phyloP scores from a whole-genome alignment of 2,329 filamentous ascomycete species.

The Colletotrichum tofieldiae region DNA sequence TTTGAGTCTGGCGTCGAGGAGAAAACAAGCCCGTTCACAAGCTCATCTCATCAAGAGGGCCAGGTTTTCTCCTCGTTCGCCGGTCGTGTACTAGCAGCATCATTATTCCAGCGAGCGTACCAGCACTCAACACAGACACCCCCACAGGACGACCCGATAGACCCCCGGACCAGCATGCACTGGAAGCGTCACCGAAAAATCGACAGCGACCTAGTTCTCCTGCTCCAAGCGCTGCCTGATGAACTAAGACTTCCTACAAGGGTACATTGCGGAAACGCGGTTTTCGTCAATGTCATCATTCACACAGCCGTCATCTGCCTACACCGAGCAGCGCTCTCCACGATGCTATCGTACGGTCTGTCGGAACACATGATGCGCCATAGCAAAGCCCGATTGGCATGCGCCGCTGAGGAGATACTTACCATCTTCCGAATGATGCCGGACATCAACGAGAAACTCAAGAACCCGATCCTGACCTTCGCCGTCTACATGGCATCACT shows the following conservation, averaged over 20 bases:
- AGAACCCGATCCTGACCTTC: conserved; percentile 80
- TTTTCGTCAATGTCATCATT: conserved; percentile 75
- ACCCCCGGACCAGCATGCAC: conserved; percentile 75
- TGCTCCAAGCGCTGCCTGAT: conserved; percentile 72
- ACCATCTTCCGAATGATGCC: conserved; percentile 77
- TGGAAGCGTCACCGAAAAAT: conserved; percentile 77
- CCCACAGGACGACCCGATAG: conserved; percentile 69
- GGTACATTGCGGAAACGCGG: conserved; percentile 71
- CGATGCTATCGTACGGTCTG: conserved; percentile 71
- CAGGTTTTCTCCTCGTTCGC: conserved; percentile 68
- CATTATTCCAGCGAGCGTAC: conserved; percentile 69
- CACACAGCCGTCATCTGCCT: conserved; percentile 79
- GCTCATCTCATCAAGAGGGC: conserved; percentile 64
- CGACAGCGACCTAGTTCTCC: conserved; percentile 75
- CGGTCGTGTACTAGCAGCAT: conserved; percentile 73
- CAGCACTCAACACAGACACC: conserved; percentile 75
- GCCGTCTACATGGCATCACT: conserved; percentile 80
- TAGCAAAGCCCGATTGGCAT: conserved; percentile 77
- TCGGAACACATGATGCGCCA: conserved; percentile 65
- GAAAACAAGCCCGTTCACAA: conserved; percentile 65
- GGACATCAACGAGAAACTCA: conserved; percentile 58
- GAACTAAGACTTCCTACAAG: conserved; percentile 72
- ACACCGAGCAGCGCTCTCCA: conserved; percentile 80
- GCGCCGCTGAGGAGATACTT: conserved; percentile 77
- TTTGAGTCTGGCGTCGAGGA: conserved; percentile 70